Percentiles rank a stretch among this genome's conserved stretches.
phyloP scores from a whole-genome alignment of 495 filamentous ascomycete species.

The Geopyxis carbonaria region DNA sequence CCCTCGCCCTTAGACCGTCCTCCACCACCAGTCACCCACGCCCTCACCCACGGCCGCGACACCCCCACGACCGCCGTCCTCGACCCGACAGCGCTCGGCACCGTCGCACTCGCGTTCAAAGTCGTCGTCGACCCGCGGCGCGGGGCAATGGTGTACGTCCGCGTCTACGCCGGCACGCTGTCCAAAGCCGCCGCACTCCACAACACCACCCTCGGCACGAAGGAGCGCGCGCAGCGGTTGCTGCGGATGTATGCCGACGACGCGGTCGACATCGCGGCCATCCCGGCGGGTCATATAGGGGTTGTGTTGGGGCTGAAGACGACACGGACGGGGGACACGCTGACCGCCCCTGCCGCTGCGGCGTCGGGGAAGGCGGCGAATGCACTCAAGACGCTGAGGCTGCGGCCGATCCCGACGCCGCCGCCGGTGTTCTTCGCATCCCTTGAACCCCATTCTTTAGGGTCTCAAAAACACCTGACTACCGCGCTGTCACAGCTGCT shows the following conservation, averaged over 20 bases:
- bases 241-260: constrained; percentile 86
- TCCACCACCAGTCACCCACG: constrained; percentile 59
- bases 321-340: constrained; percentile 81
- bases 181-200: constrained; percentile 55
- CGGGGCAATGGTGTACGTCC: constrained; percentile 78
- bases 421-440: constrained; percentile 92
- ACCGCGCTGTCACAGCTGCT: constrained; percentile 60
- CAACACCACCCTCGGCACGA: constrained; percentile 73
- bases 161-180: constrained; percentile 76
- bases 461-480: constrained; percentile 59
- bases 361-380: constrained; percentile 31
- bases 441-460: constrained; percentile 65
- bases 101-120: constrained; percentile 84
- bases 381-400: constrained; percentile 52
- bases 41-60: constrained; percentile 33
- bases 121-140: constrained; percentile 76
- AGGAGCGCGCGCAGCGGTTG: constrained; percentile 64
- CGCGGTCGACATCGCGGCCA: constrained; percentile 62
- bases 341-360: constrained; percentile 33
- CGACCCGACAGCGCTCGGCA: constrained; percentile 38
- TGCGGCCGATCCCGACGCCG: constrained; percentile 76
- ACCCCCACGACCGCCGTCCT: constrained; percentile 29
- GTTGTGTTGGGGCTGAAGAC: constrained; percentile 82
- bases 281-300: constrained; percentile 82
- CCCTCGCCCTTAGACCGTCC: constrained; percentile 66